Conservation (phyloP, 345 rosid species). For the Murraya paniculata region DNA sequence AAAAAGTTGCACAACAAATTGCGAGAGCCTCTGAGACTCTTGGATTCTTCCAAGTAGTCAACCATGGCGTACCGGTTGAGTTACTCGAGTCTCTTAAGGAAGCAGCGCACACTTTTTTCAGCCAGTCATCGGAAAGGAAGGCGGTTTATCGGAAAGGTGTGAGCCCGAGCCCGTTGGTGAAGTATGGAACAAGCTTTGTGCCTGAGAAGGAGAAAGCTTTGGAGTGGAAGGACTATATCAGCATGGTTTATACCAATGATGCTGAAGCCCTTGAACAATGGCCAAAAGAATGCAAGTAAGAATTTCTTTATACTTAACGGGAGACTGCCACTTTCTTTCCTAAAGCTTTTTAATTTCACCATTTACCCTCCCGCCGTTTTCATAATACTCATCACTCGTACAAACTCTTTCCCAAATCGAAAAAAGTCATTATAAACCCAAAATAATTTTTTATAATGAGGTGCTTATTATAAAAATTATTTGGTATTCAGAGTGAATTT, state of each 20-base stretch:
- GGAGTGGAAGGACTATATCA: slow-evolving; percentile 68
- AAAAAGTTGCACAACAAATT: slow-evolving; percentile 32
- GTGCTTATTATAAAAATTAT: too few relatives aligned
- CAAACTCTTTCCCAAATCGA: too few relatives aligned
- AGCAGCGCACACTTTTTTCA: slow-evolving; percentile 45
- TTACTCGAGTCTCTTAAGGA: slow-evolving; percentile 42
- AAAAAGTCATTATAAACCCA: too few relatives aligned
- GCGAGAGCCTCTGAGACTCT: slow-evolving; percentile 45
- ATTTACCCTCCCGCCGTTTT: background rate
- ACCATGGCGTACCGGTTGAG: slow-evolving; percentile 50
- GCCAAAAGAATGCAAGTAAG: slow-evolving; percentile 51
- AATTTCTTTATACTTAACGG: too few relatives aligned
- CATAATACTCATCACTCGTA: background rate
- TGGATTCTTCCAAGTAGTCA: slow-evolving; percentile 60
- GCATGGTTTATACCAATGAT: slow-evolving; percentile 50
- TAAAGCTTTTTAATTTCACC: too few relatives aligned
- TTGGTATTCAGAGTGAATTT: too few relatives aligned
- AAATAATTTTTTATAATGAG: too few relatives aligned
- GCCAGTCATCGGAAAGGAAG: slow-evolving; percentile 39
- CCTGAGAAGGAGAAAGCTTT: slow-evolving; percentile 58
- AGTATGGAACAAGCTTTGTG: slow-evolving; percentile 51
- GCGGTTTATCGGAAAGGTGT: slow-evolving; percentile 37
- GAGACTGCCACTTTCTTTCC: background rate
- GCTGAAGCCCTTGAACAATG: slow-evolving; percentile 50
- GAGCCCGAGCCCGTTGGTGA: slow-evolving; percentile 51